These are phyloP conservation scores for Pichia ethanolica DNA, from an alignment of 805 yeast species.

Conservation along the genomic window DNA sequence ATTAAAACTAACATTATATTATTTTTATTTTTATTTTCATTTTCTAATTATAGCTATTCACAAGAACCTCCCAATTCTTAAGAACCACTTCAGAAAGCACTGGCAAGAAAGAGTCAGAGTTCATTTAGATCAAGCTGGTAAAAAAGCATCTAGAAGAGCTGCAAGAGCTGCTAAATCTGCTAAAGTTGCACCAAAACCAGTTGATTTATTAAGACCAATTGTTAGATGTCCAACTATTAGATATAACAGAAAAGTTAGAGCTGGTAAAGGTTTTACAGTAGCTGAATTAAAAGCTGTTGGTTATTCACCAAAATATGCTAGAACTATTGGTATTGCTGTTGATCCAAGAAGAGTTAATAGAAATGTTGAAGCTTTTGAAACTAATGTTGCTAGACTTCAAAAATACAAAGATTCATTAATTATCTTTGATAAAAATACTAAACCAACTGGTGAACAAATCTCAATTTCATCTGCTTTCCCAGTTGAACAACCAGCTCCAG, in stretches of 20 bases:
- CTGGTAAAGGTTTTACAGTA: constrained; percentile 98
- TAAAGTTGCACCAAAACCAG: constrained; percentile 93
- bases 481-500: constrained; percentile 69
- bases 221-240: constrained; percentile 98
- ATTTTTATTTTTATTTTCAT: neutral
- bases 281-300: constrained; percentile 99
- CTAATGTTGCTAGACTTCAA: constrained; percentile 92
- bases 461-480: constrained; percentile 80
- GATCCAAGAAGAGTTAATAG: constrained; percentile 99
- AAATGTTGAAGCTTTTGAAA: constrained; percentile 89
- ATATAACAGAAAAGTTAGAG: constrained; percentile 99
- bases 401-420: constrained; percentile 95
- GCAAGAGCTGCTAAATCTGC: constrained; percentile 94
- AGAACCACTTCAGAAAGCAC: constrained; percentile 99
- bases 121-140: constrained; percentile 99
- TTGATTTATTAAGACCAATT: constrained; percentile 92
- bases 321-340: constrained; percentile 97
- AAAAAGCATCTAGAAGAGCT: constrained; percentile 94
- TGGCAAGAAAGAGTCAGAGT: constrained; percentile 99
- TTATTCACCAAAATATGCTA: constrained; percentile 87
- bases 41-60: constrained; percentile 67
- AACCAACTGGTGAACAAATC: constrained; percentile 75
- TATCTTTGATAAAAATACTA: constrained; percentile 86
- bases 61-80: constrained; percentile 97
- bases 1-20: neutral